Evolutionary conservation across 257 asterid genomes (phyloP).

Genomic region (Mentha longifolia): DNA sequence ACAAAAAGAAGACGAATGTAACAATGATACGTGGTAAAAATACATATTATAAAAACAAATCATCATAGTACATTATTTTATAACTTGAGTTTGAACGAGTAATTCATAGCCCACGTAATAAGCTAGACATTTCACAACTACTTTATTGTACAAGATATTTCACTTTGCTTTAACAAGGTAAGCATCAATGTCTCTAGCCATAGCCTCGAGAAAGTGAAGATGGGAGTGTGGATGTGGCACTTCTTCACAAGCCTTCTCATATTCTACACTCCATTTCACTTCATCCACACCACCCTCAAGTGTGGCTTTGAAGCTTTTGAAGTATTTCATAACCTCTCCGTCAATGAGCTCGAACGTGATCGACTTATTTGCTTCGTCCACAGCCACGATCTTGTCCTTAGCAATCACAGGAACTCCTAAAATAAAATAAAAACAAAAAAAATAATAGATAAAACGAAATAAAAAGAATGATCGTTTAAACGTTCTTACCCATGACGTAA

Average conservation of each 20-base stretch:
- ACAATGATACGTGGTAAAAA: too few species aligned
- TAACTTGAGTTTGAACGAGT: too few species aligned
- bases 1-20: too few species aligned
- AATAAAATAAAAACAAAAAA: too few species aligned
- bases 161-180: conserved; percentile 42
- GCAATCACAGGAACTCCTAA: conserved; percentile 57
- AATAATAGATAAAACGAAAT: too few species aligned
- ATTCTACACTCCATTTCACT: conserved; percentile 59
- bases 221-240: conserved; percentile 55
- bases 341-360: conserved; percentile 56
- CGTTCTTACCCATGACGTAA: conserved; percentile 43
- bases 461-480: too few species aligned
- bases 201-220: conserved; percentile 46
- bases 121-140: too few species aligned
- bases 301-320: conserved; percentile 54
- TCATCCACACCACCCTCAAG: conserved; percentile 37
- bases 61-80: too few species aligned
- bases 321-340: conserved; percentile 61
- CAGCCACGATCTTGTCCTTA: conserved; percentile 52
- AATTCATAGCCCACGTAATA: too few species aligned
- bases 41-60: too few species aligned
- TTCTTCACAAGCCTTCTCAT: conserved; percentile 53
- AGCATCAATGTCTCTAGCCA: conserved; percentile 53
- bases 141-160: too few species aligned
- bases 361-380: conserved; percentile 47